Conservation (phyloP, 1,284 basidiomycete species). For the Takashimella tepidaria region DNA sequence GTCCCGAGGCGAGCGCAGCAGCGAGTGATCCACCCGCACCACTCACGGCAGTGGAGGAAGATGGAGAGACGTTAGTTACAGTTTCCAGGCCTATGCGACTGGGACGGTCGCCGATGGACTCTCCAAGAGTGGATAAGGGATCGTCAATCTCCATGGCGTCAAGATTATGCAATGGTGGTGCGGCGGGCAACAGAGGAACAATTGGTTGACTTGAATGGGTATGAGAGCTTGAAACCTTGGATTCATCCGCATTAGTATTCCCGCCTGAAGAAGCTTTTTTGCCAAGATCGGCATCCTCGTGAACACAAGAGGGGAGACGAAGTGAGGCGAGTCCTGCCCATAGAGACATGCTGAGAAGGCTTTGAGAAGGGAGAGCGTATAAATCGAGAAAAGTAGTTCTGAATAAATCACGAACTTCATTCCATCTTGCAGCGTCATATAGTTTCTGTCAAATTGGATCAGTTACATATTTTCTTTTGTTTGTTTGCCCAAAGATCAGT, state of each 20-base stretch:
- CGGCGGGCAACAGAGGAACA: conserved; percentile 30
- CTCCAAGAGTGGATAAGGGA: not conserved
- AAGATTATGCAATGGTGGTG: conserved; percentile 33
- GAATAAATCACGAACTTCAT: conserved; percentile 66
- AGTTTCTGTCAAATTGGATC: conserved; percentile 56
- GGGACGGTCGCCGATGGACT: not conserved
- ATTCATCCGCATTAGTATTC: conserved; percentile 3
- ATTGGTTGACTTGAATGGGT: conserved; percentile 1
- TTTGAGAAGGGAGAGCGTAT: conserved; percentile 78
- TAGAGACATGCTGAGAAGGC: conserved; percentile 75
- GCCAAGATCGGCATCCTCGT: conserved; percentile 43
- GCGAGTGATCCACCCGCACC: conserved; percentile 2
- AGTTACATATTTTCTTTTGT: too few relatives aligned
- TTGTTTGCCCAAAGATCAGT: too few relatives aligned
- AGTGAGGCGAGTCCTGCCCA: conserved; percentile 83
- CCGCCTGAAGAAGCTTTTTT: conserved; percentile 18
- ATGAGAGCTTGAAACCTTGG: conserved; percentile 1
- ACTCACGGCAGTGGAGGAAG: not conserved
- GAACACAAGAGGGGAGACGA: conserved; percentile 68
- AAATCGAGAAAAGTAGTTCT: conserved; percentile 76
- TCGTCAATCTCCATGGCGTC: conserved; percentile 10
- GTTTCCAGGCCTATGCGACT: conserved; percentile 1
- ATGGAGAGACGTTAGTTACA: conserved; percentile 6
- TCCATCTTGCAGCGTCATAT: conserved; percentile 75
- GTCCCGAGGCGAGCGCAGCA: not conserved